Base-by-base conservation (phyloP, 2,329 filamentous ascomycete species). In the Neobulgaria alba region DNA sequence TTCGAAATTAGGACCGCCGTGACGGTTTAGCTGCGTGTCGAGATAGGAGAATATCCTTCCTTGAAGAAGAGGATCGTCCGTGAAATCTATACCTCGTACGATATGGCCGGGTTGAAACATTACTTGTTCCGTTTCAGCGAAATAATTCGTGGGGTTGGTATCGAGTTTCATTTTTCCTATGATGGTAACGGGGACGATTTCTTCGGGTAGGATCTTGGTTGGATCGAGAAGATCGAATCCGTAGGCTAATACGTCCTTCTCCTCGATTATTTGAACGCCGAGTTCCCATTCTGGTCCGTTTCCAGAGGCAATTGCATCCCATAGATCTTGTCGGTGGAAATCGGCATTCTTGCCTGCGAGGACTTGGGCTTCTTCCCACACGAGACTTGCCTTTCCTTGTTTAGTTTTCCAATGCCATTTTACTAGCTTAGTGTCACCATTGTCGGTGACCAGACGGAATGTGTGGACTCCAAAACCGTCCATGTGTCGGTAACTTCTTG, bases 401-500 rank as follows among this genome's bases (percentile, higher is more conserved):
- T 82, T 76, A 0, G 85, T 83, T 0, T 76, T 87, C 54, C 74
- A 88, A 57, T 81, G 76, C 57, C 88, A 89, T 62, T 90, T 90
- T 60, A 85, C 80, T 50, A 88, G 87, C 42, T 74, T 69, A 1
- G 79, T 71, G 57, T 84, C 73, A 16, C 82, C 82, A 49, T 82
- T 70, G 17, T 69, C 72, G 45, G 87, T 87, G 46, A 69, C 67
- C 2, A 88, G 68, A 0, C 75, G 82, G 53, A 70, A 90, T 0
- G 85, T 89, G 61, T 90, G 88, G 51, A 90, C 85, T 39, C 85
- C 84, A 42, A 89, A 90, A 0, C 85, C 85, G 51, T 90, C 82
- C 81, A 90, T 88, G 82, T 88, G 88, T 17, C 85, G 77, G 62
- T 72, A 88, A 0, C 80, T 85, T 2, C 82, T 73, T 1, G 84